Evolutionary conservation across 2,329 filamentous ascomycete genomes (phyloP).

Genomic region (Aspergillus nomiae): DNA sequence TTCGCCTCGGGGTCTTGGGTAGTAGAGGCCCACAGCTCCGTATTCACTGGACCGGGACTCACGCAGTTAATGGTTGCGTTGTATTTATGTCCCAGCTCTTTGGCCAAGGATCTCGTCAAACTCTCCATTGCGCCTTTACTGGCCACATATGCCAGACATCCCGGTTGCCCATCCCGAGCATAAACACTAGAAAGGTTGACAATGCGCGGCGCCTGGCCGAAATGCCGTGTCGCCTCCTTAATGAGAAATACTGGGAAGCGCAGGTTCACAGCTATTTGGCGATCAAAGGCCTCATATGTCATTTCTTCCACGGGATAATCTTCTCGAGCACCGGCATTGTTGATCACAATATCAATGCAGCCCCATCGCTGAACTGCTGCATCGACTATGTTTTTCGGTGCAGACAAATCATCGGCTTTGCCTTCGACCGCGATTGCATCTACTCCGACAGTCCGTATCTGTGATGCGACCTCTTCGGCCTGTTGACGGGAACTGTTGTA

Average conservation of each 20-base stretch:
- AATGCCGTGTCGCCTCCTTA: background rate
- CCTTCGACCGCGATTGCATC: background rate
- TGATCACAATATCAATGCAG: conserved; percentile 15
- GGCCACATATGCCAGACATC: background rate
- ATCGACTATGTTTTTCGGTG: background rate
- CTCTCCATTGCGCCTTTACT: background rate
- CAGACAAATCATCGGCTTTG: background rate
- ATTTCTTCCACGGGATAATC: conserved; percentile 8
- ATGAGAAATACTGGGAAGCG: background rate
- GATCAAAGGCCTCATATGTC: background rate
- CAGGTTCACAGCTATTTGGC: background rate
- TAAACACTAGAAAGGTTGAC: background rate
- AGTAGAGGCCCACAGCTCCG: background rate
- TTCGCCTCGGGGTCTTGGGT: background rate
- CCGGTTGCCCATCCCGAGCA: background rate
- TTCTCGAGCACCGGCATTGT: conserved; percentile 12
- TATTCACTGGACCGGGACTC: background rate
- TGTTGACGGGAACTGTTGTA: conserved; percentile 8
- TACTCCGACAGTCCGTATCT: conserved; percentile 6
- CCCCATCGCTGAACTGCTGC: conserved; percentile 6
- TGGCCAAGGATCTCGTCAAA: background rate
- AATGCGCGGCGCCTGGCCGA: background rate
- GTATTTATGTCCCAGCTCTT: background rate
- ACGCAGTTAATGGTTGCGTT: background rate
- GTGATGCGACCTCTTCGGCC: conserved; percentile 5